phyloP scores from a whole-genome alignment of 306 rosid species.

The Hippophae tibetana region DNA sequence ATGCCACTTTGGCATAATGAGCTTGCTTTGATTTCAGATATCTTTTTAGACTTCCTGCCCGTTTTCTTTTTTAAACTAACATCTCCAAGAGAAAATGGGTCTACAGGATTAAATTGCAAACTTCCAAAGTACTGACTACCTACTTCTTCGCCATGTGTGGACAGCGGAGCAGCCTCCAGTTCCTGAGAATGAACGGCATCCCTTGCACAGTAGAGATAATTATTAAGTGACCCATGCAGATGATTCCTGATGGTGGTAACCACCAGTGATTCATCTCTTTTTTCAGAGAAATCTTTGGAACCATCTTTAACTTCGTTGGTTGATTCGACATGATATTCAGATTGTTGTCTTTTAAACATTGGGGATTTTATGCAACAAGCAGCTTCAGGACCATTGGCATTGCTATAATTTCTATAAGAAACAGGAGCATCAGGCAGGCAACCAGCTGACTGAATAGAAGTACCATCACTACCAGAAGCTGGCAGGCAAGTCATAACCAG shows the following conservation, averaged over 20 bases:
- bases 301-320: conserved; percentile 22
- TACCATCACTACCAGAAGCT: conserved; percentile 21
- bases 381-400: conserved; percentile 19
- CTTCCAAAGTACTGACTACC: conserved; percentile 25
- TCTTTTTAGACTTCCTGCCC: conserved; percentile 67
- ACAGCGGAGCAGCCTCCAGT: conserved; percentile 21
- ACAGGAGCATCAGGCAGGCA: conserved; percentile 23
- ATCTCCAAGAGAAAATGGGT: conserved; percentile 33
- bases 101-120: conserved; percentile 29
- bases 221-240: conserved; percentile 22
- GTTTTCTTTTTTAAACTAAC: conserved; percentile 48
- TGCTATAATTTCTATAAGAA: conserved; percentile 32
- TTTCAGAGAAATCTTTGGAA: conserved; percentile 19
- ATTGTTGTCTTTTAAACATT: conserved; percentile 28
- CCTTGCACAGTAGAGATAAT: conserved; percentile 18
- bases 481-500: conserved; percentile 28
- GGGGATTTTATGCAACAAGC: conserved; percentile 26
- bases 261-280: conserved; percentile 23
- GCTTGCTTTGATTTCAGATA: conserved; percentile 66
- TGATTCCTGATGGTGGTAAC: conserved; percentile 13
- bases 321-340: conserved; percentile 26
- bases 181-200: conserved; percentile 33
- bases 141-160: conserved; percentile 27
- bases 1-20: conserved; percentile 30
- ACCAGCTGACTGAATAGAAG: conserved; percentile 26